phyloP scores from a whole-genome alignment of 345 rosid species.

The Citrus sinensis region DNA sequence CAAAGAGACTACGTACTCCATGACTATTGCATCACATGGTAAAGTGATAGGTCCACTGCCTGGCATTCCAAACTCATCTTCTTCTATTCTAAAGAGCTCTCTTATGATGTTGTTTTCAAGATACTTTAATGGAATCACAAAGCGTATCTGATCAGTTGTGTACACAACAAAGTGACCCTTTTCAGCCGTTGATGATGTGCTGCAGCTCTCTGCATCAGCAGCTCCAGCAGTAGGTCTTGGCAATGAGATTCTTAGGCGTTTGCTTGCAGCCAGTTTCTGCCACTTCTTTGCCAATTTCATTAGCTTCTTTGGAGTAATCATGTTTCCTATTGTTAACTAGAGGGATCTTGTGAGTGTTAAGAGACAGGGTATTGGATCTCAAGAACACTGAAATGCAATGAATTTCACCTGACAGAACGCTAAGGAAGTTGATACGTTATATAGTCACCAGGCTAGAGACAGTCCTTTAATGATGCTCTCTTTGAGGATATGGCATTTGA shows the following conservation, averaged over 20 bases:
- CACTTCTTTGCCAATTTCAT: conserved; percentile 34
- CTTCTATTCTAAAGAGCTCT: conserved; percentile 26
- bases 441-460: background rate
- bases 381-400: background rate
- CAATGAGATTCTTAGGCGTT: conserved; percentile 21
- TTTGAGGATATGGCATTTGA: background rate
- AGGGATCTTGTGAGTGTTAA: background rate
- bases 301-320: conserved; percentile 32
- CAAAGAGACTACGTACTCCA: conserved; percentile 23
- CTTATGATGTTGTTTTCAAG: conserved; percentile 18
- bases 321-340: background rate
- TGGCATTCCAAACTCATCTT: conserved; percentile 35
- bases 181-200: conserved; percentile 8
- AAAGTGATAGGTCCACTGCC: conserved; percentile 25
- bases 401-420: background rate
- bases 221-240: background rate
- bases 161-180: conserved; percentile 35
- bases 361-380: background rate
- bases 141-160: conserved; percentile 25
- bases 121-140: conserved; percentile 26
- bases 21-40: conserved; percentile 30
- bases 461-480: background rate
- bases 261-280: conserved; percentile 24
- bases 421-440: background rate
- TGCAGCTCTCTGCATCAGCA: background rate